Evolutionary conservation across 2,329 filamentous ascomycete genomes (phyloP).

Genomic region (Tympanopsis confertula): DNA sequence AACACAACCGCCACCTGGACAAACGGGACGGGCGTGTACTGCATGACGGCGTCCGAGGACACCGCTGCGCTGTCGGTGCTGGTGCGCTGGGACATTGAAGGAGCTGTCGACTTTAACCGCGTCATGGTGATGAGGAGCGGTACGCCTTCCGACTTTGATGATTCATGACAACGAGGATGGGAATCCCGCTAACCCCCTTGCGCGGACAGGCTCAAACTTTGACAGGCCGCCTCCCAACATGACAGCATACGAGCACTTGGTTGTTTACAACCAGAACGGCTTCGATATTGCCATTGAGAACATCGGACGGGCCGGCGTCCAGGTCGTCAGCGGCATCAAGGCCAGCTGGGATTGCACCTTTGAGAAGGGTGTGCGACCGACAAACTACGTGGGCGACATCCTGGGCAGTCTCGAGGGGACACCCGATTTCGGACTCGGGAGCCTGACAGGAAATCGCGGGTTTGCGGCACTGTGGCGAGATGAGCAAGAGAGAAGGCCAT

Average conservation of each 20-base stretch:
- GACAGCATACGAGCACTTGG: slow-evolving; percentile 45
- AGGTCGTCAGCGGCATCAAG: slow-evolving; percentile 54
- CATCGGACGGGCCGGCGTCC: slow-evolving; percentile 52
- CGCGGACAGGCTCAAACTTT: slow-evolving; percentile 46
- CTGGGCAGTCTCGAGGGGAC: slow-evolving; percentile 55
- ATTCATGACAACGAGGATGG: neutral
- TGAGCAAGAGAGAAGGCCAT: neutral
- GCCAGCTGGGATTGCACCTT: slow-evolving; percentile 48
- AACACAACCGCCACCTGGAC: slow-evolving; percentile 53
- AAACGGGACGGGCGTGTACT: slow-evolving; percentile 57
- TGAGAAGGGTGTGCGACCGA: slow-evolving; percentile 38
- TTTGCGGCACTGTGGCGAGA: slow-evolving; percentile 8
- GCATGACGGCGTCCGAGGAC: slow-evolving; percentile 64
- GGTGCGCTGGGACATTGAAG: slow-evolving; percentile 42
- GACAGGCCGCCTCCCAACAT: slow-evolving; percentile 53
- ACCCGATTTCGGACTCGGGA: slow-evolving; percentile 53
- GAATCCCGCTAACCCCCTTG: neutral
- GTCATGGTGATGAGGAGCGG: slow-evolving; percentile 57
- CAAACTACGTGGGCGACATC: slow-evolving; percentile 62
- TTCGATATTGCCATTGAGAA: slow-evolving; percentile 54
- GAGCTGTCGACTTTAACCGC: slow-evolving; percentile 51
- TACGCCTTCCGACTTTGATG: slow-evolving; percentile 9
- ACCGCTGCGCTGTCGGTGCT: slow-evolving; percentile 58
- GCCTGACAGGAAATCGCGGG: slow-evolving; percentile 22
- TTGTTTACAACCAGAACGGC: slow-evolving; percentile 47